A percentile compares a stretch with the other conserved stretches of the same genome.
Conservation (phyloP, 805 yeast genomes). For the Danielia reshetovae region DNA sequence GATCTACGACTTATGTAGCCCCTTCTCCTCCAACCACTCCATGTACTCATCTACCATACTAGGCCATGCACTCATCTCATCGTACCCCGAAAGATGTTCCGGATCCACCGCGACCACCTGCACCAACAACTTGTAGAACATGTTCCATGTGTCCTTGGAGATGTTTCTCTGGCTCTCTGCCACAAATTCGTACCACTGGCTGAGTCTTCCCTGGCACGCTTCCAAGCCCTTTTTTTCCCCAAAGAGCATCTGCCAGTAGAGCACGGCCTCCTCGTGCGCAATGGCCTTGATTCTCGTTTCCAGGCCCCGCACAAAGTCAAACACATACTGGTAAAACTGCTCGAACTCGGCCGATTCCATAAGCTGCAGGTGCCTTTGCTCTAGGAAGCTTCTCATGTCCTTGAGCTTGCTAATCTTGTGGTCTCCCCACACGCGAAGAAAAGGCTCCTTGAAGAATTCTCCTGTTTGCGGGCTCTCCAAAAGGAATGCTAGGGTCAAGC, state of each 20-base stretch:
- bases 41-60: slow-evolving; percentile 80
- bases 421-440: slow-evolving; percentile 56
- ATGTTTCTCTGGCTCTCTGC: slow-evolving; percentile 44
- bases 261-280: slow-evolving; percentile 57
- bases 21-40: slow-evolving; percentile 44
- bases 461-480: slow-evolving; percentile 68
- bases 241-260: slow-evolving; percentile 75
- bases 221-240: slow-evolving; percentile 7
- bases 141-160: slow-evolving; percentile 78
- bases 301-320: slow-evolving; percentile 57
- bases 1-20: no score
- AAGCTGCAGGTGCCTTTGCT: slow-evolving; percentile 4
- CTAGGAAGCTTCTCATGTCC: slow-evolving; percentile 41
- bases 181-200: slow-evolving; percentile 60
- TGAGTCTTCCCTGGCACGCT: slow-evolving; percentile 26
- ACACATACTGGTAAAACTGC: slow-evolving; percentile 67
- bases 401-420: slow-evolving; percentile 26
- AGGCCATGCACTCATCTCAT: slow-evolving; percentile 90
- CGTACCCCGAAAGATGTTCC: slow-evolving; percentile 49
- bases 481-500: slow-evolving; percentile 67
- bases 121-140: slow-evolving; percentile 65
- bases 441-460: slow-evolving; percentile 46
- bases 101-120: slow-evolving; percentile 49
- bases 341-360: slow-evolving; percentile 43
- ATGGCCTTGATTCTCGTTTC: slow-evolving; percentile 49